Evolutionary conservation across 2,329 filamentous ascomycete genomes (phyloP), one percentile per base, ranked within the genome.

Genomic region (Pseudopithomyces chartarum): DNA sequence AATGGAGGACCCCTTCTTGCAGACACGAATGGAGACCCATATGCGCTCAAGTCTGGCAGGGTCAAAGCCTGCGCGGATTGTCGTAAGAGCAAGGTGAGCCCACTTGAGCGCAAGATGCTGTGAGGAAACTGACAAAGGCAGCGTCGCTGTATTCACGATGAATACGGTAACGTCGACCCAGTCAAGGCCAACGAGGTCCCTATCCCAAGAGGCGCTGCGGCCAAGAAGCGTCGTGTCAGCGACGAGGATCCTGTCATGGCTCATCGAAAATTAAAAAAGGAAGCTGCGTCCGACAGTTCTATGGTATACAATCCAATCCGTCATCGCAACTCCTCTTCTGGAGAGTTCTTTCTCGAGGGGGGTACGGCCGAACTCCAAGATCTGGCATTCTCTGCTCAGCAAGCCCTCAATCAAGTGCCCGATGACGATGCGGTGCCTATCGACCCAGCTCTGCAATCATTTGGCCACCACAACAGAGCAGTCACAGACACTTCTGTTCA

Each of bases 111-210:
- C 51, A 36, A 17, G 36, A 8, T 11, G 22, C 15, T 34, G 2
- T 19, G 26, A n/a, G 39, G 22, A 34, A 42, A 36, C 65, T 74
- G 63, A 71, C 64, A 36, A 68, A 67, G 42, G 20, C 54, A 88
- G 85, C 85, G 86, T 56, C 85, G 86, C 66, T 89, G 86, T 66
- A 86, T 88, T 47, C 86, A 89, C 66, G 86, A 88, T 64, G 85
- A 87, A 62, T 82, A 84, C 61, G 86, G 86, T 48, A 82, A 85
- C 54, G 81, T 88, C 23, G 86, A 89, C 69, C 86, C 85, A 1
- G 73, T 86, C 64, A 88, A 88, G 67, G 84, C 85, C 2, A 83
- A 84, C 49, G 85, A 88, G 66, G 79, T 82, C 22, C 84, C 85
- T 2, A 82, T 87, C 39, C 85, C 85, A 39, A 80, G 85, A 58